Conservation (phyloP, 768 basidiomycete species). For the Daedaleopsis nitida region DNA sequence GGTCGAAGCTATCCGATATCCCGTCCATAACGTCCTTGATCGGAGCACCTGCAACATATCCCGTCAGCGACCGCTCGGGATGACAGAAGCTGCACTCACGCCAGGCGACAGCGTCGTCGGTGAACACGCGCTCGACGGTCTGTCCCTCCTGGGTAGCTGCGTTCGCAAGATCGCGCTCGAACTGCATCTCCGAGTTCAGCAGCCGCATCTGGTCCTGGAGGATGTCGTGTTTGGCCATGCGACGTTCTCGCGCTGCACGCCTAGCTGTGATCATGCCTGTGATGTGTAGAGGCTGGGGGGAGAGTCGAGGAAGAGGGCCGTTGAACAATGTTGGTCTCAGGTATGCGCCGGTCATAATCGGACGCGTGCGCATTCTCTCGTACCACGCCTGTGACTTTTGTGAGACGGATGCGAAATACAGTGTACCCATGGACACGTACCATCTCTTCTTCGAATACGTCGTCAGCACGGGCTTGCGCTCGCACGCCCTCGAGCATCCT, state of each 20-base stretch:
- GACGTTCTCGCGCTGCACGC: conserved; percentile 43
- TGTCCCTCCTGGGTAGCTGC: conserved; percentile 5
- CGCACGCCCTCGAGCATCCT: conserved; percentile 51
- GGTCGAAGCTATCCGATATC: conserved; percentile 37
- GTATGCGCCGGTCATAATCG: conserved; percentile 72
- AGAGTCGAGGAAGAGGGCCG: conserved; percentile 75
- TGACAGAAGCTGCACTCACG: conserved; percentile 35
- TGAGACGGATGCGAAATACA: not conserved
- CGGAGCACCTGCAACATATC: conserved; percentile 36
- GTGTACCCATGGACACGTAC: conserved; percentile 38
- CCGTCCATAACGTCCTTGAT: conserved; percentile 33
- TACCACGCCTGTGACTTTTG: conserved; percentile 52
- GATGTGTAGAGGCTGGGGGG: conserved; percentile 75
- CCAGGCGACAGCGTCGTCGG: conserved; percentile 36
- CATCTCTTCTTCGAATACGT: conserved; percentile 50
- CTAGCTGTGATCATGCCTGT: conserved; percentile 67
- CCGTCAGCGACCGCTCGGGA: too few species aligned
- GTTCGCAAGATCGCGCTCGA: conserved; percentile 35
- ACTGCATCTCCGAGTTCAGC: conserved; percentile 38
- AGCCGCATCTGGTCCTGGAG: conserved; percentile 30
- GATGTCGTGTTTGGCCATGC: conserved; percentile 38
- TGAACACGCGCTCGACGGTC: conserved; percentile 26
- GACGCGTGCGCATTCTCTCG: conserved; percentile 52
- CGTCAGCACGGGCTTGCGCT: conserved; percentile 51
- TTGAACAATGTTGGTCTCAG: conserved; percentile 67